These are phyloP conservation scores for Vaccinium vitisidaea DNA, from an alignment of 148 eudicot genomes.

Conservation along the genomic window DNA sequence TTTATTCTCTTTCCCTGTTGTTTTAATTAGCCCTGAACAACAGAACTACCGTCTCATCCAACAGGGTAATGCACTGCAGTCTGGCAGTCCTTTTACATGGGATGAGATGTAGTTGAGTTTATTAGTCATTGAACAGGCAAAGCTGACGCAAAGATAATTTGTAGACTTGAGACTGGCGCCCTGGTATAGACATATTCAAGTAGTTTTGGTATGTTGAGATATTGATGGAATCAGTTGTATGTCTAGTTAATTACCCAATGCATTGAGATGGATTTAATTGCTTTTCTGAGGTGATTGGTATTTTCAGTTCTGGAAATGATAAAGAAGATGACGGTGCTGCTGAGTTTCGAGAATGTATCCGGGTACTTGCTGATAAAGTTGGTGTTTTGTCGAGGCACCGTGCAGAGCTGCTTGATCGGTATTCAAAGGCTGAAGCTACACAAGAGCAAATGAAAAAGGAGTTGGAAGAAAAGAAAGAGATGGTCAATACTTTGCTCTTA, in stretches of 20 bases:
- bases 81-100: neutral
- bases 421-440: constrained; percentile 61
- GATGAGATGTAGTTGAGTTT: neutral
- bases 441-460: constrained; percentile 63
- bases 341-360: constrained; percentile 74
- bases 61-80: neutral
- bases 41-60: neutral
- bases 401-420: constrained; percentile 79
- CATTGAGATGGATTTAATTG: neutral
- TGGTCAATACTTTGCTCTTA: constrained; percentile 63
- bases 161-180: neutral
- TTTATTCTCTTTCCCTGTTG: neutral
- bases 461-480: constrained; percentile 80
- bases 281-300: constrained; percentile 5
- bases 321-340: constrained; percentile 64
- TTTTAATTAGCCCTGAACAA: neutral
- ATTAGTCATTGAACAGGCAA: neutral
- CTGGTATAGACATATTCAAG: neutral
- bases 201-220: neutral
- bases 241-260: neutral
- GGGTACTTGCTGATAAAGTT: constrained; percentile 88
- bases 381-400: constrained; percentile 71
- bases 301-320: constrained; percentile 56
- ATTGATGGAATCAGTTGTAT: neutral
- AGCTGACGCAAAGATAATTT: neutral